Base-by-base conservation (phyloP, 1,284 basidiomycete genomes). In the Cryptococcus sp. region DNA sequence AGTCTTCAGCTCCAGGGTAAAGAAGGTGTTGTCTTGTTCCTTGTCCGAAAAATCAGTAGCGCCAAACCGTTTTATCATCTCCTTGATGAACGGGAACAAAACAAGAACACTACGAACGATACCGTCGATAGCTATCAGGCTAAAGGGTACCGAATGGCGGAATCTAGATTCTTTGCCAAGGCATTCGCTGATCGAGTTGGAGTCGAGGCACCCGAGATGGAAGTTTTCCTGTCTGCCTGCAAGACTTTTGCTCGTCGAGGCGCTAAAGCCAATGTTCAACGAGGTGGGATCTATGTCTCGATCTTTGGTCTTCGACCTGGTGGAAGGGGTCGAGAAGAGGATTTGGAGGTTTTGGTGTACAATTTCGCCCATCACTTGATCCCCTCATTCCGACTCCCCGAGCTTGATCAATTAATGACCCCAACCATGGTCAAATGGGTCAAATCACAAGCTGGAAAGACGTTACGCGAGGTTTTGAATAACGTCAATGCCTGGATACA, bases 311-410 rank as follows among this genome's bases (percentile, higher is more conserved):
- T 78, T 7, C 67, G 78, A 22, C 75, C 78, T 1, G 65, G 63
- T 2, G 72, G 69, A 9, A 9, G 32, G 16, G 32, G 16, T 16
- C 9, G 32, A 16, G 7, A 41, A 9, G 19, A 41, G 11, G 39
- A 41, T 19, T 64, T 77, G 43, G 78, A 79, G 50, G 76, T 78
- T 18, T 64, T 80, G 3, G 78, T 78, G 13, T 80, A 79, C 72
- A 76, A 77, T 63, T 79, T 79, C 66, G 78, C 78, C 25, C 73
- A 77, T 22, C 78, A 79, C 56, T 78, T 79, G 63, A 78, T 80
- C 55, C 78, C 78, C 2, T 78, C 78, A 2, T 80, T 78, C 63
- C 74, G 78, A 23, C 69, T 80, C 10, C 78, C 78, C 0, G 77
- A 79, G 51, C 77, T 80, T 21, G 55, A 64, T 23, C 70, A 65